Conservation (phyloP, 1,139 yeast genomes). For the Kodamaea derodonti region DNA sequence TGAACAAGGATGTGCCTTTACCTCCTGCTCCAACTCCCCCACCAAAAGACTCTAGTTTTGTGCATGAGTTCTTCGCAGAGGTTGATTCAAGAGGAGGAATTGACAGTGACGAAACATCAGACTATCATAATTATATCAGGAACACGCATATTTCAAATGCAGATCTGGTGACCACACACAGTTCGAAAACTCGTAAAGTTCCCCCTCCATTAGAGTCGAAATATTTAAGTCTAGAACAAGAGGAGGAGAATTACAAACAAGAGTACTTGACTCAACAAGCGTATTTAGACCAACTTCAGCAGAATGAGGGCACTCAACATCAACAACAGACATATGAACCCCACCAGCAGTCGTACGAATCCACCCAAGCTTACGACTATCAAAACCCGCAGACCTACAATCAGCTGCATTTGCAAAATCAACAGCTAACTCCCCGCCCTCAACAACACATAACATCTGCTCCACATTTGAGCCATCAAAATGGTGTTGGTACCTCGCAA, state of each 20-base stretch:
- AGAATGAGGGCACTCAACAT: neutral
- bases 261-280: too few relatives aligned
- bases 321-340: neutral
- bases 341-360: neutral
- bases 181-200: constrained; percentile 10
- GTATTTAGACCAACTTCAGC: neutral
- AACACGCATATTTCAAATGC: constrained; percentile 9
- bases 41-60: constrained; percentile 12
- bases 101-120: constrained; percentile 5
- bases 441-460: neutral
- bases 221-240: neutral
- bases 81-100: constrained; percentile 11
- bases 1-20: constrained; percentile 6
- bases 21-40: constrained; percentile 29
- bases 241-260: neutral
- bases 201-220: constrained; percentile 13
- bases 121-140: constrained; percentile 5
- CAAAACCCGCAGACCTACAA: too few relatives aligned
- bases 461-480: constrained; percentile 2
- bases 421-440: too few relatives aligned
- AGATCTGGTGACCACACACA: constrained; percentile 3
- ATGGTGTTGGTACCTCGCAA: too few relatives aligned
- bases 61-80: constrained; percentile 8
- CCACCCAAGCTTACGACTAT: too few relatives aligned
- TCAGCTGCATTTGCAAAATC: too few relatives aligned